Evolutionary conservation across 768 basidiomycete genomes (phyloP), one percentile per base, ranked within the genome.

Genomic region (Lactarius trivialis): DNA sequence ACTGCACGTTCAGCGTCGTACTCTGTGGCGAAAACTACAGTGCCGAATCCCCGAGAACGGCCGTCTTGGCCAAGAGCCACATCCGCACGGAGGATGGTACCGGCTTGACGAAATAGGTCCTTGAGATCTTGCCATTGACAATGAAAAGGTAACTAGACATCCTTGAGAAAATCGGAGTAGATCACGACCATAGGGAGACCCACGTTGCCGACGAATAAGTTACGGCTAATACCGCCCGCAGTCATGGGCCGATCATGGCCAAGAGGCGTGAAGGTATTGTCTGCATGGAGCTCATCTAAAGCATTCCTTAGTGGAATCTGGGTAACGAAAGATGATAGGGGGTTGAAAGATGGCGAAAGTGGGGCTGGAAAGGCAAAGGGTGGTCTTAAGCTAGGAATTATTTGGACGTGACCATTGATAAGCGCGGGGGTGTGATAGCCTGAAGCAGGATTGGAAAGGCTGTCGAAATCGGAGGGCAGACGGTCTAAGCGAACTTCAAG

Each of bases 71-170:
- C 92, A 34, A 93, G 82, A 19, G 89, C 89, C 24, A 97, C 90
- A 67, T 96, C 93, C 11, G 96, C 96, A 26, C 96, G 85, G 37
- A 93, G 77, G 58, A 98, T 89, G 21, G 89, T 85, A 19, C 96
- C 95, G 1, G 91, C 93, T 65, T 90, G 85, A 30, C 95, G 84
- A 71, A 98, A 96, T 5, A 98, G 80, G 74, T 98, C 95, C 74
- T 98, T 98, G 49, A 99, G 81, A 71, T 98, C 96, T 74, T 98
- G 96, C 96, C 96, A 99, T 75, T 94, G 93, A 68, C 88, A 89
- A 68, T 94, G 93, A 74, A 93, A 94, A 0, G 93, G 93, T 17
- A 95, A 82, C 91, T 93, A 62, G 15, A 52, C 54, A 65, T 54
- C 34, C 63, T 60, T 64, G 63, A 66, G 56, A 56, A 65, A 57